Conservation (phyloP, 2,329 filamentous ascomycete species). For the Cordyceps javanica region DNA sequence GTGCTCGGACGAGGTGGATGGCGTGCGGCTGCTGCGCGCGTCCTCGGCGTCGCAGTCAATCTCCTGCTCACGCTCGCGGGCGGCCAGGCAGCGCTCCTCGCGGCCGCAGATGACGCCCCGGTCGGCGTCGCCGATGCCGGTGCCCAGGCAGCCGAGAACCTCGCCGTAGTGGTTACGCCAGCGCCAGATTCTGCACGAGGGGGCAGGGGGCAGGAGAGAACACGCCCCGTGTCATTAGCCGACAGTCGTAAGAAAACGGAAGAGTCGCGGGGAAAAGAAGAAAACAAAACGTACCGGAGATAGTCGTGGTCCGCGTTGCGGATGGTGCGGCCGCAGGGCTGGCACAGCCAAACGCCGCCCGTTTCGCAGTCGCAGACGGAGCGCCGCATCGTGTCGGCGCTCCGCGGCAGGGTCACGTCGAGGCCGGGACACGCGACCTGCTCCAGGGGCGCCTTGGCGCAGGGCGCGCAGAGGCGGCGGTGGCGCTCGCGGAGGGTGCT, state of each 20-base stretch:
- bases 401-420: constrained; percentile 40
- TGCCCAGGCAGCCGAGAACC: constrained; percentile 72
- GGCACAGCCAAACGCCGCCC: constrained; percentile 74
- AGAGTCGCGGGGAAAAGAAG: too few relatives aligned
- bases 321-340: constrained; percentile 71
- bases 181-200: constrained; percentile 61
- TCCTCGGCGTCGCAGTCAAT: constrained; percentile 81
- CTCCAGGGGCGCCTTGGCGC: constrained; percentile 64
- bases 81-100: constrained; percentile 68
- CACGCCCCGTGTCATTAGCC: too few relatives aligned
- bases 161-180: constrained; percentile 85
- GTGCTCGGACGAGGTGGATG: neutral
- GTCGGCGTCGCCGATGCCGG: constrained; percentile 81
- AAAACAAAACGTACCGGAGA: constrained; percentile 48
- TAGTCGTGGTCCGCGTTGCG: constrained; percentile 54
- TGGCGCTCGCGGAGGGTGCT: constrained; percentile 66
- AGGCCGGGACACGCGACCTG: constrained; percentile 41
- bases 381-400: constrained; percentile 50
- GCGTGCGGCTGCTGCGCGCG: constrained; percentile 39
- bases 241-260: too few relatives aligned
- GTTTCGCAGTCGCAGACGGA: constrained; percentile 47
- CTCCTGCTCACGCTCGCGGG: constrained; percentile 73
- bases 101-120: constrained; percentile 84
- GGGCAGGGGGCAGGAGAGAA: neutral
- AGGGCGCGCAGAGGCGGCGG: constrained; percentile 72